These are phyloP conservation scores for Hortiboletus flavorubellus DNA, from an alignment of 768 basidiomycete species.

Conservation along the genomic window DNA sequence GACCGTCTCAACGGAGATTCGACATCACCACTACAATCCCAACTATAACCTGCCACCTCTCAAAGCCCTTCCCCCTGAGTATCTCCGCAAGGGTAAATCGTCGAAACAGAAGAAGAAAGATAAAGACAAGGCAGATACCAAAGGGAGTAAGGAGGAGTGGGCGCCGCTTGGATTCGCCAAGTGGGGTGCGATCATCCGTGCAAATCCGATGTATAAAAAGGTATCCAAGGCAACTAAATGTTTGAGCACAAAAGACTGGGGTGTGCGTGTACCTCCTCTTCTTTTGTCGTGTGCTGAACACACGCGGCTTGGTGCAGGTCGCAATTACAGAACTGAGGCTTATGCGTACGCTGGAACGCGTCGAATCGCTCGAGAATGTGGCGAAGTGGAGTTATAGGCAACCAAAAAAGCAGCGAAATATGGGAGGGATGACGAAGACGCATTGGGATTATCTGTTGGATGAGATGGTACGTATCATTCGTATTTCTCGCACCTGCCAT, in stretches of 20 bases:
- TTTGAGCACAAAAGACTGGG: conserved; percentile 78
- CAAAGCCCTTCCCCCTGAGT: conserved; percentile 53
- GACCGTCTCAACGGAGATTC: conserved; percentile 14
- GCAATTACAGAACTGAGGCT: conserved; percentile 78
- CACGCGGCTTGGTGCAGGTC: conserved; percentile 42
- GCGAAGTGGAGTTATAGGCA: conserved; percentile 92
- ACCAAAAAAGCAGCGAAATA: conserved; percentile 87
- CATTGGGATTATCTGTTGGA: conserved; percentile 97
- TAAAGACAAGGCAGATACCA: conserved; percentile 45
- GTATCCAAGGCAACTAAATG: conserved; percentile 73
- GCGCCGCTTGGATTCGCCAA: conserved; percentile 59
- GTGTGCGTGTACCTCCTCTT: conserved; percentile 46
- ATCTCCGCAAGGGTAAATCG: conserved; percentile 46
- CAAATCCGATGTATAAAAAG: conserved; percentile 74
- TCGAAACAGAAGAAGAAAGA: conserved; percentile 52
- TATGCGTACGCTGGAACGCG: conserved; percentile 74
- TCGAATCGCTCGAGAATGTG: conserved; percentile 77
- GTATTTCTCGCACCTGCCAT: not conserved
- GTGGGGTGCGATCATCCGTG: conserved; percentile 72
- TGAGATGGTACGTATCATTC: conserved; percentile 71
- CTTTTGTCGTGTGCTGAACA: not conserved
- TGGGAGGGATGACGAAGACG: conserved; percentile 70
- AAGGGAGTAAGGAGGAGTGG: conserved; percentile 61
- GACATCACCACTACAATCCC: conserved; percentile 41
- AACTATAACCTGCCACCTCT: conserved; percentile 55